Evolutionary conservation across 2,329 filamentous ascomycete genomes (phyloP), one percentile per base, ranked within the genome.

Genomic region (Clonostachys rhizophaga): DNA sequence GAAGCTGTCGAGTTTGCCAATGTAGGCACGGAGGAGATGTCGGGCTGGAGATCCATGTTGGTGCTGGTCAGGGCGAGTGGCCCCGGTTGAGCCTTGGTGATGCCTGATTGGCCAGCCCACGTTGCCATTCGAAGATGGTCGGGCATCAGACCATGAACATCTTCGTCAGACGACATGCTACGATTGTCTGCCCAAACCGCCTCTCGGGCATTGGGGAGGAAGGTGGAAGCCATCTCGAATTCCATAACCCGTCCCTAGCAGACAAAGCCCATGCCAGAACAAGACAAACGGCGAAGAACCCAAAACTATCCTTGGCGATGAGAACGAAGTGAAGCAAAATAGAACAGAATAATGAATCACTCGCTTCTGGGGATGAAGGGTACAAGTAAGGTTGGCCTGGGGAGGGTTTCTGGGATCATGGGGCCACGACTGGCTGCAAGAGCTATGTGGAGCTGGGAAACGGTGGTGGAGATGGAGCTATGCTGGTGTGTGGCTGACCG

Each of bases 41-140:
- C 63, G 42, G 69, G 52, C 41, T 55, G 52, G 35, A 68, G 61
- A 40, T 78, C 73, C 58, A 76, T 67, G 50, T 68, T 71, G 49
- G 72, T 72, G 60, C 76, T 80, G 54, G 75, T 67, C 39, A 77
- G 77, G 36, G 78, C 81, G 47, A 79, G 60, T 54, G 78, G 77
- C 40, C 74, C 72, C 12, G 68, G 67, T 35, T 68, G 69, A 43
- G 66, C 56, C 47, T 67, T 65, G 40, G 51, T 49, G 34, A 52
- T 50, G 44, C 53, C 53, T 16, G 53, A 49, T 20, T 52, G 45
- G 12, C 54, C 49, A 44, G 57, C 55, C 64, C 64, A 66, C 12
- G 17, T 8, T n/a, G 14, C 36, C 36, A 18, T n/a, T 39, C 14
- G 14, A n/a, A 39, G 7, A 8, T 39, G 36, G 14, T 13, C 36